Evolutionary conservation across 139 green algal species (phyloP), one percentile per base, ranked within the genome.

Genomic region (Tetraselmis chui): DNA sequence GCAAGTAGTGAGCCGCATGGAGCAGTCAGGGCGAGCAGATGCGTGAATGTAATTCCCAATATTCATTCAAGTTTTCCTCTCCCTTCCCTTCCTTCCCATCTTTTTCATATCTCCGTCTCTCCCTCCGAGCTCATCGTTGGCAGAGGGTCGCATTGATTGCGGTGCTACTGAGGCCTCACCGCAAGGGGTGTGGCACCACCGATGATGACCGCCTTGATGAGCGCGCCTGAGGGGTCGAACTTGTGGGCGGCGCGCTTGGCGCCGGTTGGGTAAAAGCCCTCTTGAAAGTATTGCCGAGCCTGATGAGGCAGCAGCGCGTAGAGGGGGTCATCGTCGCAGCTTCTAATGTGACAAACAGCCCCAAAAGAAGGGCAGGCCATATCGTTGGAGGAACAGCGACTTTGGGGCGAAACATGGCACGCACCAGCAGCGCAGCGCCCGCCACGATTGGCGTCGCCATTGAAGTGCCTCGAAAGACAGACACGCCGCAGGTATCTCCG

Each of bases 391-490:
- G n/a, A n/a, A n/a, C n/a, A n/a, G n/a, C n/a, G n/a, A n/a, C n/a
- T n/a, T n/a, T 67, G 45, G 45, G 45, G 11, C 45, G 45, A 5
- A 67, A 18, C 18, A 18, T 67, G 45, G 45, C 45, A 67, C 45
- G 5, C 18, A 92, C 79, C 78, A 96, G 84, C 0, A 82, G 79
- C 1, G 87, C 92, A 23, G 85, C 79, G 28, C 90, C 93, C 1
- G 92, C 93, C 1, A 88, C 84, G 27, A 93, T 79, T 0, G 93
- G 93, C 1, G 95, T 97, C 0, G 96, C 93, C 96, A 99, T 99
- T 25, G 89, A 95, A 1, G 95, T 98, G 32, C 95, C 95, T 5
- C 45, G 45, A 67, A 67, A 67, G 45, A 67, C 45, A 18, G 45
- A 67, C 5, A 67, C 45, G 45, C 45, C 45, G 45, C 45, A 67